Percentiles rank a stretch among this genome's conserved stretches.
Evolutionary conservation across 2,329 filamentous ascomycete species (phyloP).

Genomic region (Dactylonectria estremocensis): DNA sequence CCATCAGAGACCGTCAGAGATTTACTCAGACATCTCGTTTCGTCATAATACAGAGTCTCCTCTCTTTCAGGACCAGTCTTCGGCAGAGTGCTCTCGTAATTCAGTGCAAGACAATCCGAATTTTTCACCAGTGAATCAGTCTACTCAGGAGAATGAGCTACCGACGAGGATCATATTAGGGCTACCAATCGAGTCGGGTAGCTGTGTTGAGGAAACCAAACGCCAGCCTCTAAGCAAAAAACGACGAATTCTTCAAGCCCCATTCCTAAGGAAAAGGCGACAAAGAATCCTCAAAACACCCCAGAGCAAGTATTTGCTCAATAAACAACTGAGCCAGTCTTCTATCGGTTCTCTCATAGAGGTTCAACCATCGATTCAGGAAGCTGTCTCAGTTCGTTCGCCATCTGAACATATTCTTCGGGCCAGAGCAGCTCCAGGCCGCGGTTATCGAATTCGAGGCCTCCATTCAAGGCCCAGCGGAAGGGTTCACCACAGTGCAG

Average conservation of each 20-base stretch:
- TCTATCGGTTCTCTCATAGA: slow-evolving; percentile 5
- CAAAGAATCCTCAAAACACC: slow-evolving; percentile 1
- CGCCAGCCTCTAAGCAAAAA: slow-evolving; percentile 6
- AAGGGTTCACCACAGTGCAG: slow-evolving; percentile 4
- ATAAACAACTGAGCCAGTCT: slow-evolving; percentile 9
- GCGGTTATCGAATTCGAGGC: slow-evolving; percentile 8
- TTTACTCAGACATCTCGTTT: slow-evolving; percentile 9
- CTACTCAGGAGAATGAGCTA: slow-evolving; percentile 8
- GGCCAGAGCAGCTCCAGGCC: slow-evolving; percentile 13
- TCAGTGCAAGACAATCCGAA: slow-evolving; percentile 5
- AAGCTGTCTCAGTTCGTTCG: slow-evolving; percentile 22
- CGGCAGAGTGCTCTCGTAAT: slow-evolving; percentile 1
- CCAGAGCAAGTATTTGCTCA: slow-evolving; percentile 3
- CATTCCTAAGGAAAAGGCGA: slow-evolving; percentile 4
- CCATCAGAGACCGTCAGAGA: slow-evolving; percentile 2
- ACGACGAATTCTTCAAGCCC: slow-evolving; percentile 6
- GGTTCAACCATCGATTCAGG: slow-evolving; percentile 7
- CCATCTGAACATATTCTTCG: slow-evolving; percentile 21
- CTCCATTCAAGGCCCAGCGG: slow-evolving; percentile 4
- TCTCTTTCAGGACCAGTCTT: slow-evolving; percentile 4
- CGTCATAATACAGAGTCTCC: slow-evolving; percentile 1
- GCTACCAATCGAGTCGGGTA: slow-evolving; percentile 7
- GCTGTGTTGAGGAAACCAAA: slow-evolving; percentile 3
- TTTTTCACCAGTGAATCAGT: slow-evolving; percentile 1
- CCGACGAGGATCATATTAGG: slow-evolving; percentile 1